phyloP scores from a whole-genome alignment of 1,284 basidiomycete genomes.

The Inonotus obliquus region DNA sequence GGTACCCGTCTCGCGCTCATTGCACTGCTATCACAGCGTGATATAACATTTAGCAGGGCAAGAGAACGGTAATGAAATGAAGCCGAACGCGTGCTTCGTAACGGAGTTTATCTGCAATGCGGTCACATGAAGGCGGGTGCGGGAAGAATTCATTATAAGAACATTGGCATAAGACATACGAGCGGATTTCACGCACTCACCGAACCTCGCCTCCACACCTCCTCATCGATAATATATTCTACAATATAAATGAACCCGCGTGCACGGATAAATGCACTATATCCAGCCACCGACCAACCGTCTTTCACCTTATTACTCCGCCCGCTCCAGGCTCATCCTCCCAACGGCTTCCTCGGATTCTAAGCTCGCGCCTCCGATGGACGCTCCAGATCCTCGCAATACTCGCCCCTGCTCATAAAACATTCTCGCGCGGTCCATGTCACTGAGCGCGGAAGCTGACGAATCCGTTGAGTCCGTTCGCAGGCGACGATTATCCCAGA shows the following conservation, averaged over 20 bases:
- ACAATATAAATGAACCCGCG: no score
- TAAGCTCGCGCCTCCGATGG: constrained; percentile 27
- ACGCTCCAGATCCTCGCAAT: constrained; percentile 21
- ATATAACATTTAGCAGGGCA: no score
- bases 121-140: no score
- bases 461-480: constrained; percentile 10
- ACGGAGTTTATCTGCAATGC: no score
- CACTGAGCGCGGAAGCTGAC: constrained; percentile 4
- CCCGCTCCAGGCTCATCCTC: constrained; percentile 24
- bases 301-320: background rate
- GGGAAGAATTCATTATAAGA: background rate
- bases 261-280: no score
- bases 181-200: background rate
- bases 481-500: constrained; percentile 14
- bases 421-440: background rate
- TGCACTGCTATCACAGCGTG: no score
- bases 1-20: no score
- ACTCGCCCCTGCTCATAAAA: constrained; percentile 10
- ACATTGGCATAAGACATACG: background rate
- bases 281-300: background rate
- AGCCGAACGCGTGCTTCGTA: no score
- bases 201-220: background rate
- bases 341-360: constrained; percentile 32
- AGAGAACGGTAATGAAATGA: no score
- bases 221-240: no score